phyloP scores from a whole-genome alignment of 225 moss, liverwort and hornwort species.

The Takakia lepidozioides region DNA sequence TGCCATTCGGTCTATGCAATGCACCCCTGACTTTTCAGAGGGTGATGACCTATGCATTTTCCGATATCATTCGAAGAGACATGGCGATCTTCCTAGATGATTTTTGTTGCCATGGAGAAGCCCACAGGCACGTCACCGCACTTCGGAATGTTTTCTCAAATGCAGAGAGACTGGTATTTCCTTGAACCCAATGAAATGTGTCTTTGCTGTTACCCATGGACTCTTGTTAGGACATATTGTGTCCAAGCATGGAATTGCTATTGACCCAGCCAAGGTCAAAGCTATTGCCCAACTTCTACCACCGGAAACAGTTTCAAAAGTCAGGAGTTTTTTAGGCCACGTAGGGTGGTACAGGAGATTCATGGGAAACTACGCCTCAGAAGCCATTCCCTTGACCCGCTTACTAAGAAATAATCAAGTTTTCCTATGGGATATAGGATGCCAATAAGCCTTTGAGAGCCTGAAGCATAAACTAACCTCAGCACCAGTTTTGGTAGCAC shows the following conservation, averaged over 20 bases:
- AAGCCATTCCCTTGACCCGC: neutral
- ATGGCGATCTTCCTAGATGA: slow-evolving; percentile 5
- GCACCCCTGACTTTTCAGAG: neutral
- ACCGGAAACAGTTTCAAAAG: neutral
- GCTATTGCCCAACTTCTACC: neutral
- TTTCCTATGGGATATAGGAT: neutral
- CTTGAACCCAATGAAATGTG: too few species aligned
- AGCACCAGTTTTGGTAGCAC: neutral
- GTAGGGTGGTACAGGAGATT: neutral
- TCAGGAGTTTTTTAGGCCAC: neutral
- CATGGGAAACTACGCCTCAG: neutral
- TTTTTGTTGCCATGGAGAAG: neutral
- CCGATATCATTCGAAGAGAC: neutral
- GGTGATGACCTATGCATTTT: slow-evolving; percentile 5
- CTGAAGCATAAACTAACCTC: neutral
- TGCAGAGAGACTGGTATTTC: neutral
- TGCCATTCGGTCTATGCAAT: neutral
- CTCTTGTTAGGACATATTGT: neutral
- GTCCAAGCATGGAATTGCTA: neutral
- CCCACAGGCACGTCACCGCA: neutral
- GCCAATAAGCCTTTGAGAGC: neutral
- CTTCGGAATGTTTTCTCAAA: neutral
- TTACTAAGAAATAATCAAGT: neutral
- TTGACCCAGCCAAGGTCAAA: neutral
- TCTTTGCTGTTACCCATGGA: neutral